A percentile compares a stretch with the other conserved stretches of the same genome.
These are phyloP conservation scores for Phytomonas francai DNA, from an alignment of 208 protist species.

Conservation along the genomic window DNA sequence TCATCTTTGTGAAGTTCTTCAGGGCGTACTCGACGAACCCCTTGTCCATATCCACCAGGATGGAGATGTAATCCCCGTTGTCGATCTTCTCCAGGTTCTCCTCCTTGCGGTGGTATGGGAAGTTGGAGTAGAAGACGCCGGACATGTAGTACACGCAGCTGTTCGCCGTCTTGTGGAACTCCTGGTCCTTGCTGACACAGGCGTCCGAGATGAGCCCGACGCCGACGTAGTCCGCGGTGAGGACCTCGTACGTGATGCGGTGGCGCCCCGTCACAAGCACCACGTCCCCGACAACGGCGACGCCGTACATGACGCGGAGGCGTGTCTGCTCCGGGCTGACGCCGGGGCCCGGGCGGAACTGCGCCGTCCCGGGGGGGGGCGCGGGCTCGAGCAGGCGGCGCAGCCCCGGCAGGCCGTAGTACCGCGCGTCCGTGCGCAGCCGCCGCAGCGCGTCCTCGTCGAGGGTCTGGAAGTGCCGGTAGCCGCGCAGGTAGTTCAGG, in stretches of 20 bases:
- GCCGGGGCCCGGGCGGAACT: slow-evolving; percentile 56
- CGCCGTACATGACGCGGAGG: slow-evolving; percentile 72
- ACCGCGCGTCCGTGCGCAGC: slow-evolving; percentile 70
- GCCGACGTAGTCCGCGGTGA: slow-evolving; percentile 79
- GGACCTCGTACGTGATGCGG: slow-evolving; percentile 73
- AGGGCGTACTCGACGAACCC: slow-evolving; percentile 67
- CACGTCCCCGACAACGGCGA: slow-evolving; percentile 65
- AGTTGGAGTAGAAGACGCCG: slow-evolving; percentile 89
- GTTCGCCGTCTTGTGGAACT: slow-evolving; percentile 83
- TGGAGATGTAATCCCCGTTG: slow-evolving; percentile 58
- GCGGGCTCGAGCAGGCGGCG: slow-evolving; percentile 34
- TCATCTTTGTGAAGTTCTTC: slow-evolving; percentile 66
- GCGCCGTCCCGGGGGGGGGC: slow-evolving; percentile 13
- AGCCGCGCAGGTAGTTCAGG: slow-evolving; percentile 80
- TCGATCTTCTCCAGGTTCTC: slow-evolving; percentile 72
- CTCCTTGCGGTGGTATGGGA: slow-evolving; percentile 82
- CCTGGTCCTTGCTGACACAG: slow-evolving; percentile 67
- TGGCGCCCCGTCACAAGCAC: slow-evolving; percentile 76
- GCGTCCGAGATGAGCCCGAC: slow-evolving; percentile 80
- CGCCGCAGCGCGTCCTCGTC: slow-evolving; percentile 54
- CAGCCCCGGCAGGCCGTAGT: slow-evolving; percentile 56
- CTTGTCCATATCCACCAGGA: slow-evolving; percentile 80
- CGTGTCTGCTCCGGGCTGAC: slow-evolving; percentile 70
- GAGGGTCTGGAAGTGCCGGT: slow-evolving; percentile 52
- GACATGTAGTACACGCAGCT: slow-evolving; percentile 92